Evolutionary conservation across 1,139 yeast genomes (phyloP), one percentile per base, ranked within the genome.

Genomic region (Kluyveromyces sp.): DNA sequence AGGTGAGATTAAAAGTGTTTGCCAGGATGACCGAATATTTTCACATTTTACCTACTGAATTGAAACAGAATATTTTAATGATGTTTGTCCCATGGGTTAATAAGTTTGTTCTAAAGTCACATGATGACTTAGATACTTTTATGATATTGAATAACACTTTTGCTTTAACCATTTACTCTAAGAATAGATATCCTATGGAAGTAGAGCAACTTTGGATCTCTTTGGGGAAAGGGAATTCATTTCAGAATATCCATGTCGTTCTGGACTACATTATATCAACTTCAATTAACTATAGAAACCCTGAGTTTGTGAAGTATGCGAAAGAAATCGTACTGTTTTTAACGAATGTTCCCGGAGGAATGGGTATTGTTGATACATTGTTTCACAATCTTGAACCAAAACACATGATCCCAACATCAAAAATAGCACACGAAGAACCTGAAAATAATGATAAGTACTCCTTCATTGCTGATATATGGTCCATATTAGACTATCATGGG

Each of bases 131-230:
- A 34, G 77, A 78, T 37, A 69, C 92, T 1, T 71, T 74, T 41
- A 87, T 90, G 96, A 89, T 90, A 1, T 64, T 92, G 54, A 79
- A 77, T 50, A 92, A 90, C 55, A 66, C 92, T 47, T 80, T 89
- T 64, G 97, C 88, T 56, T 83, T 92, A 39, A 87, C 97, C 0
- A 80, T 88, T 39, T 79, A 79, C 48, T 86, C 83, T 56, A 79
- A 90, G 46, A 81, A 82, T 39, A 71, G 73, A 15, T 79, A 87
- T 55, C 86, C 87, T 42, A 83, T 83, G 56, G 97, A 89, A 57
- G 87, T 92, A 7, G 97, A 90, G 61, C 95, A 95, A 0, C 66
- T 92, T 35, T 94, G 99, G 99, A 88, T 86, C 3, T 94, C 97
- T 0, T 70, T 92, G 35, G 96, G 95, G 1, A 79, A 79, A 46